phyloP scores from a whole-genome alignment of 768 basidiomycete species.

The Termitomyces sp. region DNA sequence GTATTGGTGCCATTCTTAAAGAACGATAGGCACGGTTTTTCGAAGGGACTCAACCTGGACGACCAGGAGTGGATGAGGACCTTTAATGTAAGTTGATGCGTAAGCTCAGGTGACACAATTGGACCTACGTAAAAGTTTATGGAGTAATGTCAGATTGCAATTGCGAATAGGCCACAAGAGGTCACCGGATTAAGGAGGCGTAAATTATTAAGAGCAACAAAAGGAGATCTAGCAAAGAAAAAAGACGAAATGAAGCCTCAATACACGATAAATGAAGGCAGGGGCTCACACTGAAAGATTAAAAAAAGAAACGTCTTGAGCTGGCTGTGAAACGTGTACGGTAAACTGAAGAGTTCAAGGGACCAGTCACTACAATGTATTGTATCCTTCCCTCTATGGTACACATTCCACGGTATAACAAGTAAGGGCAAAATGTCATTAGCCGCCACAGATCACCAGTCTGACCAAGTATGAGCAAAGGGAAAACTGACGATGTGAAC shows the following conservation, averaged over 20 bases:
- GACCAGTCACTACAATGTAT: neutral
- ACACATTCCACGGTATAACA: neutral
- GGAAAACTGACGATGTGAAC: neutral
- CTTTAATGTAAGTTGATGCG: neutral
- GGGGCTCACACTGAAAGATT: neutral
- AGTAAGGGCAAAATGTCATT: neutral
- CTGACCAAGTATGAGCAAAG: neutral
- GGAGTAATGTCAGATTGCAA: too few relatives aligned
- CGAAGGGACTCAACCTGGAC: neutral
- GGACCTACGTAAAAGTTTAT: neutral
- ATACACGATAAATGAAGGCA: neutral
- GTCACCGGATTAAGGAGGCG: neutral
- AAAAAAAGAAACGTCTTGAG: neutral
- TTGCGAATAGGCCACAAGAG: too few relatives aligned
- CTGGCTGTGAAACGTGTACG: neutral
- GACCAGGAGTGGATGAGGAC: too few relatives aligned
- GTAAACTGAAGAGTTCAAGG: neutral
- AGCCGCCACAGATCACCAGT: neutral
- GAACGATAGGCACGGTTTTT: neutral
- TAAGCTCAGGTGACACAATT: neutral
- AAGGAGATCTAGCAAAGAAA: neutral
- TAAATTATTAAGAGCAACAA: neutral
- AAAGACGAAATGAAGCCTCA: neutral
- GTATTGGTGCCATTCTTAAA: neutral
- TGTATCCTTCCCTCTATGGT: neutral